Base-by-base conservation (phyloP, 2,329 filamentous ascomycete species). In the Cordyceps pruinosa region DNA sequence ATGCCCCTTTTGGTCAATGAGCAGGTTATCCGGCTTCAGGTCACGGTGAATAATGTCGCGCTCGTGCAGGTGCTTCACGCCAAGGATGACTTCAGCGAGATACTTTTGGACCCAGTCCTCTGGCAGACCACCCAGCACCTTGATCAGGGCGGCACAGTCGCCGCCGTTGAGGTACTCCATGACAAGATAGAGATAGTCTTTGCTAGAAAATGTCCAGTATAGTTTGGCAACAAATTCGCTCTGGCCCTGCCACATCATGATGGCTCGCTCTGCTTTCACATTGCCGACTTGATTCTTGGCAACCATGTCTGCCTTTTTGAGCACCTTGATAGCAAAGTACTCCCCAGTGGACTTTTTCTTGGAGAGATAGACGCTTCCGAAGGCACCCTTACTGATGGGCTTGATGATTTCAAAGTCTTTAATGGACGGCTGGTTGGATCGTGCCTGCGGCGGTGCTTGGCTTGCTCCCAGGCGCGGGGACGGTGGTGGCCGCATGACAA, bases 161-260 rank as follows among this genome's bases (percentile, higher is more conserved):
- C 94, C 94, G 35, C 94, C 94, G 65, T 97, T 99, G 58, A 99
- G 80, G 72, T 99, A 99, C 69, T 99, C 94, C 94, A 99, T 99
- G 25, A 99, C 94, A 59, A 99, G 80, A 69, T 97, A 99, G 25
- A 99, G 84, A 68, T 97, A 99, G 68, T 99, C 94, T 69, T 99
- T 99, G 79, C 93, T 99, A 4, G 94, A 96, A 68, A 99, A 99
- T 0, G 94, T 99, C 95, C 95, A 99, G 75, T 97, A 99, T 13
- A 99, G 81, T 75, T 99, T 99, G 26, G 94, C 94, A 58, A 99
- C 94, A 70, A 99, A 99, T 59, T 99, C 94, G 70, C 95, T 99
- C 72, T 97, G 91, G 23, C 94, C 94, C 74, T 99, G 94, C 90
- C 94, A 97, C 94, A 99, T 99, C 94, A 99, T 97, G 69, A 99